These are phyloP conservation scores for Erodium texanum DNA, from an alignment of 441 rosid species.

Conservation along the genomic window DNA sequence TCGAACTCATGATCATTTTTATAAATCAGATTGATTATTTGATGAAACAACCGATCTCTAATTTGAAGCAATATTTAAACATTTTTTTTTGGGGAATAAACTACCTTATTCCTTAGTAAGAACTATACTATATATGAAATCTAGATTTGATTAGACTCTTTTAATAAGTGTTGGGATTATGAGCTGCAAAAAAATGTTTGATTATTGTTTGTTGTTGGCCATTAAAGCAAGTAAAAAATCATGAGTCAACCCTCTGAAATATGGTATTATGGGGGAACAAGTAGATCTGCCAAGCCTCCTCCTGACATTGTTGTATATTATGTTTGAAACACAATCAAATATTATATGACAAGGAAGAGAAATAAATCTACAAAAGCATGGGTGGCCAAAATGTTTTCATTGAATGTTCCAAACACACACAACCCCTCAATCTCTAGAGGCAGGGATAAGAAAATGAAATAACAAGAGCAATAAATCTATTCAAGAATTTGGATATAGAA, in stretches of 20 bases:
- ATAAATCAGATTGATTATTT: no score
- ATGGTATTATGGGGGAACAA: not conserved
- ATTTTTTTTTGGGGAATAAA: no score
- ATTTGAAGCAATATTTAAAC: no score
- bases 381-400: not conserved
- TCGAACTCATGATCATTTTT: no score
- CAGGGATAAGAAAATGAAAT: not conserved
- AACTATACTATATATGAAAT: no score
- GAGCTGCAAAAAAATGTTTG: not conserved
- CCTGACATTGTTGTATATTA: not conserved
- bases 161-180: no score
- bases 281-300: not conserved
- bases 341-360: not conserved
- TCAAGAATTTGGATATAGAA: constrained; percentile 2
- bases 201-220: not conserved
- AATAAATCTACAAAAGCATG: constrained; percentile 2
- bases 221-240: not conserved
- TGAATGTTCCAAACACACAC: not conserved
- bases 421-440: not conserved
- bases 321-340: not conserved
- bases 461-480: constrained; percentile 1
- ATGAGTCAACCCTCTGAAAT: not conserved
- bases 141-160: no score
- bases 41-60: no score
- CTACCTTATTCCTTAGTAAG: no score